Percentiles rank a stretch among this genome's conserved stretches.
These are phyloP conservation scores for Saturnispora galanensis DNA, from an alignment of 805 yeast species.

Conservation along the genomic window DNA sequence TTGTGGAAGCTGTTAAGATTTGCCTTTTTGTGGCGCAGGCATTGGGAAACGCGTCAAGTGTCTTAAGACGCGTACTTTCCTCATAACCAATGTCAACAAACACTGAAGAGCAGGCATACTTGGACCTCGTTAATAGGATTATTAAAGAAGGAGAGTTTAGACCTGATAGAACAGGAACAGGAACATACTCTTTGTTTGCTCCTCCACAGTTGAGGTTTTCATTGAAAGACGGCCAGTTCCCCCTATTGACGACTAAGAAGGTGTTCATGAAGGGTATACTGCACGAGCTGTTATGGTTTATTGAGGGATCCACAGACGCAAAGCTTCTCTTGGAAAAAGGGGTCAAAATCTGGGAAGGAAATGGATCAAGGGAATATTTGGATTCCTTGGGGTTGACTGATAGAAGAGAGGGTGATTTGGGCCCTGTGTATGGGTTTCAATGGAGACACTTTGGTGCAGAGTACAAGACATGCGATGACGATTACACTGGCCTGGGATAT, in stretches of 20 bases:
- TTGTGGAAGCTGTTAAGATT: not conserved
- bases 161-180: constrained; percentile 97
- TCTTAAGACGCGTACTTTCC: not conserved
- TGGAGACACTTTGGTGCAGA: constrained; percentile 99
- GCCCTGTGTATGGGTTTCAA: constrained; percentile 98
- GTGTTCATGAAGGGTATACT: constrained; percentile 86
- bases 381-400: constrained; percentile 73
- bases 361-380: constrained; percentile 85
- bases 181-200: constrained; percentile 82
- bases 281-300: constrained; percentile 88
- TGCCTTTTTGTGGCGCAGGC: not conserved
- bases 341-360: constrained; percentile 98
- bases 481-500: constrained; percentile 78
- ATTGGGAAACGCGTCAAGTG: not conserved
- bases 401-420: constrained; percentile 88
- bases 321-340: constrained; percentile 68
- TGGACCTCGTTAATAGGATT: constrained; percentile 70
- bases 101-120: constrained; percentile 73
- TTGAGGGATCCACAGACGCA: constrained; percentile 84
- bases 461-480: constrained; percentile 76
- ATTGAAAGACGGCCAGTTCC: constrained; percentile 63
- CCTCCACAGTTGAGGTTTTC: constrained; percentile 92
- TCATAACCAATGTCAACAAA: constrained; percentile 19
- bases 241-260: constrained; percentile 84
- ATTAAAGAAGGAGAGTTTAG: constrained; percentile 80